These are phyloP conservation scores for Pseudotsuga menziesii DNA, from an alignment of 75 land plant genomes.

Conservation along the genomic window DNA sequence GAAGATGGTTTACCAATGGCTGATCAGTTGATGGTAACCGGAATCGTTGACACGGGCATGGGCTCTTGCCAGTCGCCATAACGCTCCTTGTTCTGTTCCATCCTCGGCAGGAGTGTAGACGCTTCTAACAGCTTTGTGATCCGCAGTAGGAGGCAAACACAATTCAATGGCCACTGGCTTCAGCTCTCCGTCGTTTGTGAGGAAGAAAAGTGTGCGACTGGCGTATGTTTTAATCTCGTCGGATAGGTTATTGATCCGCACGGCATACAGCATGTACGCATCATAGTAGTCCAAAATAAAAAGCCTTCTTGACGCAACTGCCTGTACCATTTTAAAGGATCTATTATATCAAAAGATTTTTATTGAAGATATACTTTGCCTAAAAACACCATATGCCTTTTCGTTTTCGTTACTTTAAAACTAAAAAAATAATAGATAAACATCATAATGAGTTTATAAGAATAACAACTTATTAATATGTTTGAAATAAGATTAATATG, in stretches of 20 bases:
- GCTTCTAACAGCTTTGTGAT: slow-evolving; percentile 21
- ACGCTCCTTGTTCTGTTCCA: slow-evolving; percentile 28
- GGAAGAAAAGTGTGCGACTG: slow-evolving; percentile 46
- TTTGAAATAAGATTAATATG: too few species aligned
- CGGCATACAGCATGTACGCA: slow-evolving; percentile 19
- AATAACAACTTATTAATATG: too few species aligned
- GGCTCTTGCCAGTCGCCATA: slow-evolving; percentile 72
- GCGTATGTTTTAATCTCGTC: slow-evolving; percentile 42
- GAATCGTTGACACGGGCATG: slow-evolving; percentile 58
- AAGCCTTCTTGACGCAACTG: slow-evolving; percentile 14
- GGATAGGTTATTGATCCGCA: slow-evolving; percentile 13
- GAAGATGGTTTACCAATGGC: slow-evolving; percentile 46
- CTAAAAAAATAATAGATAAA: too few species aligned
- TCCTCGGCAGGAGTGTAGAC: slow-evolving; percentile 34
- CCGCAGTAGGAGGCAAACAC: slow-evolving; percentile 43
- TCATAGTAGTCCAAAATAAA: slow-evolving; percentile 31
- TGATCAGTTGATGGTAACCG: slow-evolving; percentile 51
- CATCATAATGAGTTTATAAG: too few species aligned
- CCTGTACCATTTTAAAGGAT: slow-evolving; percentile 1
- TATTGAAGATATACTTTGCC: too few species aligned
- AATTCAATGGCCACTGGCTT: slow-evolving; percentile 69
- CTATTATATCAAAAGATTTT: too few species aligned
- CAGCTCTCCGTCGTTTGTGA: slow-evolving; percentile 33
- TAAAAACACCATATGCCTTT: too few species aligned
- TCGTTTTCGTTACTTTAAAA: too few species aligned